Evolutionary conservation across 148 eudicot species (phyloP), one percentile per base, ranked within the genome.

Genomic region (Polygonum aviculare): DNA sequence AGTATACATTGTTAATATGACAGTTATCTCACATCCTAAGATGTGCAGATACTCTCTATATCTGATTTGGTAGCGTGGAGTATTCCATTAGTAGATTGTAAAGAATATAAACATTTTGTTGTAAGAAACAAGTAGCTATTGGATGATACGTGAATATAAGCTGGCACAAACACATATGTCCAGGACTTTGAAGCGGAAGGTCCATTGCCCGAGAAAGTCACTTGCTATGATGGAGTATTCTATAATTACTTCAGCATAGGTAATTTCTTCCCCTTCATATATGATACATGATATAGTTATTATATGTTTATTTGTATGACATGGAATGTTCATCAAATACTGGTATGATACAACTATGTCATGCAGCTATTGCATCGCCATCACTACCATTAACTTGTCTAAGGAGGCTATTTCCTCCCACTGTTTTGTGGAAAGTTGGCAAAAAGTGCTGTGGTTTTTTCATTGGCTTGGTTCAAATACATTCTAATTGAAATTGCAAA

Each of bases 201-300:
- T 57, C 78, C 78, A 19, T 76, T 77, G 60, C 90, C 93, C 44
- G 89, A 90, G 73, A 86, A 88, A 78, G 76, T 85, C 57, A 49
- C 87, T 71, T 86, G 85, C 81, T 88, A 84, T 55, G 86, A 82
- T 79, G 94, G 94, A 77, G 91, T 88, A 72, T 90, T 86, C 75
- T 90, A 90, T 81, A 90, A 90, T 78, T 90, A 90, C 80, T 90
- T 88, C 72, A 90, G 94, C 83, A 81, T 90, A 79, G 94, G 94
- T 90, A 75, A 54, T 44, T 18, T 67, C n/a, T n/a, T 18, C 63
- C 48, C 75, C 62, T 57, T 78, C 71, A 62, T 69, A 33, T 12
- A 45, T 48, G 22, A 14, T 52, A 26, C n/a, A 48, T 77, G 44
- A 48, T 62, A 14, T 72, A 40, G 5, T 51, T 44, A 52, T 51